Conservation (phyloP, 2,329 filamentous ascomycete genomes). For the Phialophora verrucosa region DNA sequence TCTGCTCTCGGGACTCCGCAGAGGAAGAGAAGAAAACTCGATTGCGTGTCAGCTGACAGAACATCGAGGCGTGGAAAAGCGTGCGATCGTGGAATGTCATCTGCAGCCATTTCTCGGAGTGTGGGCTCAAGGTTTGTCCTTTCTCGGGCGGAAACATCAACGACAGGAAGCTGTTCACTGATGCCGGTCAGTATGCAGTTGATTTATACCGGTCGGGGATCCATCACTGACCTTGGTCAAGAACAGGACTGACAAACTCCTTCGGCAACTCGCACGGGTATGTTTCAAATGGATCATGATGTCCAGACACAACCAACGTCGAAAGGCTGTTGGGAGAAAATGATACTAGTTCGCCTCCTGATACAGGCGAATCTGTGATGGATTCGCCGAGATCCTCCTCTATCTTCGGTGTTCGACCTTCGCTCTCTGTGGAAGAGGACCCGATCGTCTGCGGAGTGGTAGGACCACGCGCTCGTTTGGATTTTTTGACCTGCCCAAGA, state of each 20-base stretch:
- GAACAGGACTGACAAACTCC: conserved; percentile 31
- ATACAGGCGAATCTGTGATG: background rate
- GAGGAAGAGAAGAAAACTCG: conserved; percentile 21
- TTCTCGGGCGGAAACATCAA: conserved; percentile 32
- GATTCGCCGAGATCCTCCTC: conserved; percentile 17
- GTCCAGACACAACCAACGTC: conserved; percentile 24
- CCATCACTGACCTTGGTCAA: conserved; percentile 29
- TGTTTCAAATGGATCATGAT: conserved; percentile 31
- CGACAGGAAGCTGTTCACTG: conserved; percentile 28
- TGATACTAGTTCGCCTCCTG: conserved; percentile 8
- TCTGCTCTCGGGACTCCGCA: conserved; percentile 26
- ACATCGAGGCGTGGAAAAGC: conserved; percentile 35
- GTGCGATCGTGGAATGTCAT: conserved; percentile 32
- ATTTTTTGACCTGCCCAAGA: conserved; percentile 11
- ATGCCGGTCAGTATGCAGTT: background rate
- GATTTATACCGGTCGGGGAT: background rate
- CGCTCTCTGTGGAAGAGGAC: conserved; percentile 24
- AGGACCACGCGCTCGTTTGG: conserved; percentile 18
- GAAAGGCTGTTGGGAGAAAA: conserved; percentile 16
- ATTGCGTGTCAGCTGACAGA: conserved; percentile 34
- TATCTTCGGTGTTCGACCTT: conserved; percentile 23
- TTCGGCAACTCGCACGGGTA: conserved; percentile 32
- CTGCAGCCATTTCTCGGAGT: conserved; percentile 29
- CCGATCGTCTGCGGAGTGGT: conserved; percentile 15
- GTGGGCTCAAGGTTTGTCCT: conserved; percentile 23